Evolutionary conservation across 208 protist genomes (phyloP).

Genomic region (Wallacemonas sp.): DNA sequence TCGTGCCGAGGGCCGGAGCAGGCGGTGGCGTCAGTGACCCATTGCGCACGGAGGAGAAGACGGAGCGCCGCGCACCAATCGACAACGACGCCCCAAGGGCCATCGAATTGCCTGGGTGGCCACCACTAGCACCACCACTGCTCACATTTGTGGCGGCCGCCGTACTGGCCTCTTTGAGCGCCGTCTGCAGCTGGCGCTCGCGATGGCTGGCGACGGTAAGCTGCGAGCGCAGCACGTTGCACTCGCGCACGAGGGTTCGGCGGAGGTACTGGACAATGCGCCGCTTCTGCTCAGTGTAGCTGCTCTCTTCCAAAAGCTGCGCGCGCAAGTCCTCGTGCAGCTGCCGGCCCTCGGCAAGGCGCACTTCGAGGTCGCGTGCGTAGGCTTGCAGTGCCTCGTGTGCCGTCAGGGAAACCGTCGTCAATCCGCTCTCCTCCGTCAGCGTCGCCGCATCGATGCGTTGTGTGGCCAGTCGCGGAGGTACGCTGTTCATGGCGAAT

Average conservation of each 20-base stretch:
- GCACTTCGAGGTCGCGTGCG: conserved; percentile 42
- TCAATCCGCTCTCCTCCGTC: conserved; percentile 73
- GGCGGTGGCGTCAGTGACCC: conserved; percentile 2
- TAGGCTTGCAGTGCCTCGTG: conserved; percentile 47
- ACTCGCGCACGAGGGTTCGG: conserved; percentile 81
- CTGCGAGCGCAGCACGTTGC: conserved; percentile 77
- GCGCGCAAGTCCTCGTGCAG: conserved; percentile 32
- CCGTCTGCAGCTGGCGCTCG: conserved; percentile 36
- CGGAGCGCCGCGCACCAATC: conserved; percentile 1
- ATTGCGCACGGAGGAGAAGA: background rate
- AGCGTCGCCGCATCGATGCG: conserved; percentile 55
- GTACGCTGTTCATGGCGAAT: conserved; percentile 1
- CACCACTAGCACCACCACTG: background rate
- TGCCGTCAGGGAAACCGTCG: conserved; percentile 44
- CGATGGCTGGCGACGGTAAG: conserved; percentile 52
- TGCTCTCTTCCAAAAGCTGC: conserved; percentile 58
- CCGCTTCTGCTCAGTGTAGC: conserved; percentile 55
- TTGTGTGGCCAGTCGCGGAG: conserved; percentile 35
- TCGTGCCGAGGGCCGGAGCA: background rate
- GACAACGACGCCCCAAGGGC: background rate
- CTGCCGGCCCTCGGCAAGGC: conserved; percentile 55
- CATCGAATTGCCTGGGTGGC: background rate
- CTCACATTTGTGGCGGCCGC: background rate
- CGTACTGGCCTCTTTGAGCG: conserved; percentile 11
- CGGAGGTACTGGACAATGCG: conserved; percentile 82